A percentile compares a stretch with the other conserved stretches of the same genome.
These are phyloP conservation scores for Sicyos baderoa DNA, from an alignment of 306 rosid species.

Conservation along the genomic window DNA sequence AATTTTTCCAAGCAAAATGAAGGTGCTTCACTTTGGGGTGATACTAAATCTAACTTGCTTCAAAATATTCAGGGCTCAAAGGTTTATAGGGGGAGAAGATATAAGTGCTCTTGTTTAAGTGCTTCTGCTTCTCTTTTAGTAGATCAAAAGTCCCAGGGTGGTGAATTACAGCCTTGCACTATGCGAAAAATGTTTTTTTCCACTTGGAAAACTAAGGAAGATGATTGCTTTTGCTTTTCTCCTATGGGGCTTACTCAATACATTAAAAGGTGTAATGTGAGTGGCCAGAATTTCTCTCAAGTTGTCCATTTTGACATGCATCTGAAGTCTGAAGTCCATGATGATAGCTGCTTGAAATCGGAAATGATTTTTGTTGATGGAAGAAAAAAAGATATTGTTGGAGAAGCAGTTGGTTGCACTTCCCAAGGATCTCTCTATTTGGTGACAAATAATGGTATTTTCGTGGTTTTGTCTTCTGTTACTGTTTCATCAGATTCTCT, in stretches of 20 bases:
- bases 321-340: constrained; percentile 38
- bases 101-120: constrained; percentile 34
- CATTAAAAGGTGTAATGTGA: constrained; percentile 33
- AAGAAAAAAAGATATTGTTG: constrained; percentile 45
- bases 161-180: constrained; percentile 36
- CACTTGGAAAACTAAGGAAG: constrained; percentile 40
- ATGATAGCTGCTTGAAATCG: constrained; percentile 50
- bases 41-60: constrained; percentile 26
- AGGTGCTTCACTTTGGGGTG: constrained; percentile 27
- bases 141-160: constrained; percentile 31
- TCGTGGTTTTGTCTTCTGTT: constrained; percentile 69
- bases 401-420: constrained; percentile 79
- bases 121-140: constrained; percentile 37
- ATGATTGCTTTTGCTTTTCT: constrained; percentile 61
- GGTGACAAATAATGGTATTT: constrained; percentile 71
- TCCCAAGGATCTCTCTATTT: constrained; percentile 72
- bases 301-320: constrained; percentile 61
- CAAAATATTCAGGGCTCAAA: constrained; percentile 28
- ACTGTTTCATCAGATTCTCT: constrained; percentile 50
- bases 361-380: constrained; percentile 32
- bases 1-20: constrained; percentile 26
- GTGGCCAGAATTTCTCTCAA: constrained; percentile 38
- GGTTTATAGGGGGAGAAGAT: constrained; percentile 30
- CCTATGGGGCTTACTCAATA: constrained; percentile 74
- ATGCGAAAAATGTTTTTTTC: constrained; percentile 65